Percentiles rank a stretch among this genome's conserved stretches.
Conservation (phyloP, 257 asterid species). For the Solanum chilense region DNA sequence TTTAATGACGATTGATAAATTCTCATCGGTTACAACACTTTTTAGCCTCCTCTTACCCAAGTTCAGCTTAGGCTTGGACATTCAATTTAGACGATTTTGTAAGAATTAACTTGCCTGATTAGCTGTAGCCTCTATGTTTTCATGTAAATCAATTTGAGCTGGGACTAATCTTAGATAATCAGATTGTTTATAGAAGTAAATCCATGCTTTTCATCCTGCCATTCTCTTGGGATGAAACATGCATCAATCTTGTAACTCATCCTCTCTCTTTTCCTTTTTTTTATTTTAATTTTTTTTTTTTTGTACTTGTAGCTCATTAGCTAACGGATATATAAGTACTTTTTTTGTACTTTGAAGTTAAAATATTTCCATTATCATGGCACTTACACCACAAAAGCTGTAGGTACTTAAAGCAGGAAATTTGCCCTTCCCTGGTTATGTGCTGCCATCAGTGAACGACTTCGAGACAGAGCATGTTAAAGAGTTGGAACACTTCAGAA, state of each 20-base stretch:
- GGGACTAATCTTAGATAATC: not conserved
- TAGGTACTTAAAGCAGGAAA: conserved; percentile 43
- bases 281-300: too few species aligned
- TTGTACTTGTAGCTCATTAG: not conserved
- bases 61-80: not conserved
- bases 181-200: not conserved
- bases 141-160: not conserved
- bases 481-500: conserved; percentile 52
- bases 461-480: conserved; percentile 22
- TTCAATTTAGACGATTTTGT: not conserved
- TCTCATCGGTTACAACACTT: not conserved
- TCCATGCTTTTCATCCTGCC: not conserved
- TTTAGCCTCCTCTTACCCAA: not conserved
- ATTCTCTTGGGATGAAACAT: not conserved
- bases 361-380: not conserved
- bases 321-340: not conserved
- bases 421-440: not conserved
- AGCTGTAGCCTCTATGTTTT: not conserved
- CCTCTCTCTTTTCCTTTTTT: too few species aligned
- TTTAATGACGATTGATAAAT: not conserved
- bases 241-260: not conserved
- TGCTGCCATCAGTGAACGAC: conserved; percentile 17
- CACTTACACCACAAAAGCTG: conserved; percentile 6
- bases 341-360: not conserved
- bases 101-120: not conserved